Evolutionary conservation across 2,329 filamentous ascomycete species (phyloP).

Genomic region (Byssochlamys sp.): DNA sequence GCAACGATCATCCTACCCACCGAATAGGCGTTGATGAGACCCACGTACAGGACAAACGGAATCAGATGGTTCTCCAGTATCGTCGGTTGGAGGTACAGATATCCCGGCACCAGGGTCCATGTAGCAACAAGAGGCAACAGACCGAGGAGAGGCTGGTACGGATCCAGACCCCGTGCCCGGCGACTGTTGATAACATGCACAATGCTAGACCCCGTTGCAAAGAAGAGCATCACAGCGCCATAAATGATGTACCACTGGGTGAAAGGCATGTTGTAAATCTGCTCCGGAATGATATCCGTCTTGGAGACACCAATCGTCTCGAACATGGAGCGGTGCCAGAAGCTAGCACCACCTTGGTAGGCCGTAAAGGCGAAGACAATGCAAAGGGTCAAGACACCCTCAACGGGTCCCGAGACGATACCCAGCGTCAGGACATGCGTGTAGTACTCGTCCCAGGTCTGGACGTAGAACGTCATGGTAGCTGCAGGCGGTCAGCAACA

Average conservation of each 20-base stretch:
- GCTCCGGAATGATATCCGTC: slow-evolving; percentile 54
- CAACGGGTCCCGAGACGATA: slow-evolving; percentile 84
- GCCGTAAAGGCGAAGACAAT: slow-evolving; percentile 75
- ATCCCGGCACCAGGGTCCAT: slow-evolving; percentile 67
- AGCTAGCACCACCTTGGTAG: slow-evolving; percentile 74
- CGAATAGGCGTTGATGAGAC: slow-evolving; percentile 84
- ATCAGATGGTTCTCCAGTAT: slow-evolving; percentile 77
- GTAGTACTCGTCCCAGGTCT: slow-evolving; percentile 99
- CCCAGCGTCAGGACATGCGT: slow-evolving; percentile 91
- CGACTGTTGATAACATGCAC: slow-evolving; percentile 77
- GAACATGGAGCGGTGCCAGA: slow-evolving; percentile 83
- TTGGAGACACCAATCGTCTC: slow-evolving; percentile 59
- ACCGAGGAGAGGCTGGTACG: slow-evolving; percentile 61
- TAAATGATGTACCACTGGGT: slow-evolving; percentile 89
- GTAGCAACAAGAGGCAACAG: slow-evolving; percentile 69
- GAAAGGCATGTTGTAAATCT: slow-evolving; percentile 70
- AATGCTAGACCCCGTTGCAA: slow-evolving; percentile 67
- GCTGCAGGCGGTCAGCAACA: slow-evolving; percentile 38
- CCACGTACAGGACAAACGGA: slow-evolving; percentile 80
- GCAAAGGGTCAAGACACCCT: slow-evolving; percentile 79
- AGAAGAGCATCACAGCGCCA: slow-evolving; percentile 67
- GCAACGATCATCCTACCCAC: slow-evolving; percentile 94
- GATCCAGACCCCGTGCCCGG: slow-evolving; percentile 60
- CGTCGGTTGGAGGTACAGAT: slow-evolving; percentile 73
- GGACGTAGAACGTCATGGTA: slow-evolving; percentile 91